Base-by-base conservation (phyloP, 2,329 filamentous ascomycete species). In the Ceratocystis albifundus region DNA sequence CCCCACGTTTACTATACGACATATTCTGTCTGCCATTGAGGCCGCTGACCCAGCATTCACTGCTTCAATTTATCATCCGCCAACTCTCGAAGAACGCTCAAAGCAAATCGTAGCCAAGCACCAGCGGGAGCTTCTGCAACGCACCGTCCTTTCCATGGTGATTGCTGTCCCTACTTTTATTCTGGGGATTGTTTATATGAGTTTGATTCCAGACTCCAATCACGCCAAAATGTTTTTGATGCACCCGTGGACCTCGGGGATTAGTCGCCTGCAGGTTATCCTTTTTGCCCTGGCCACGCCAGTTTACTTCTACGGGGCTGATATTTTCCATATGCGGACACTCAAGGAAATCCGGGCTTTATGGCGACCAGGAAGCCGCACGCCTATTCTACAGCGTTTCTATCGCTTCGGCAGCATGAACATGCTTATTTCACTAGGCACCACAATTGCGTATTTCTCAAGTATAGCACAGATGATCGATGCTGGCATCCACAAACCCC, bases 341-440 rank as follows among this genome's bases (percentile, higher is more conserved):
- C 73, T 91, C 70, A 94, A 91, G 73, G 92, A 96, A 71, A 77
- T 96, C 12, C 80, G 80, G 68, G 81, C 85, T 0, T 79, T 96
- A 69, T 96, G 92, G 92, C 82, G 88, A 25, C 84, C 78, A 1
- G 83, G 85, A 32, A 96, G 90, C 73, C 84, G 82, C 46, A 87
- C 87, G 0, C 88, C 90, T 0, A 74, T 95, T 3, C 71, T 89
- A 17, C 83, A 87, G 70, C 81, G 92, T 15, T 92, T 96, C 72
- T 90, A 91, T 74, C 86, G 88, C n/a, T 96, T 96, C 72, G 92
- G 92, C 7, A 96, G 91, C 77, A 96, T 96, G 92, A 96, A 96
- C 73, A 88, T 95, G 78, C 82, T 96, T 68, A 92, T 96, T 76
- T 94, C 88, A 6, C 80, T 96, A 1, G 92, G 91, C 4, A 96